Evolutionary conservation across 257 asterid genomes (phyloP).

Genomic region (Leonotis leonurus): DNA sequence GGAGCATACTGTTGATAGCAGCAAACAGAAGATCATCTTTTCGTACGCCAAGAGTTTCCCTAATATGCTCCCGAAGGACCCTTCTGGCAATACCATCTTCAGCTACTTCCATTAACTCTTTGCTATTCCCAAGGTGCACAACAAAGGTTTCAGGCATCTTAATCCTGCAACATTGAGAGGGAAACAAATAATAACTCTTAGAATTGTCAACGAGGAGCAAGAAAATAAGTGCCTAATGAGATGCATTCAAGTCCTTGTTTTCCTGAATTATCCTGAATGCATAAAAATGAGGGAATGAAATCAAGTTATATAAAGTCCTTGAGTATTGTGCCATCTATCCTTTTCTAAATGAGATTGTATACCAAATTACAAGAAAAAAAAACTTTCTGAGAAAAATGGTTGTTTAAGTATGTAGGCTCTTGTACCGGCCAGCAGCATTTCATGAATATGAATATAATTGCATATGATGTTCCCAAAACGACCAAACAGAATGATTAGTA

Average conservation of each 20-base stretch:
- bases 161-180: constrained; percentile 49
- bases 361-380: too few species aligned
- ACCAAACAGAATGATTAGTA: not conserved
- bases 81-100: constrained; percentile 72
- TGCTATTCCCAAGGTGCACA: constrained; percentile 98
- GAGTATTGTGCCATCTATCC: too few species aligned
- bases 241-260: not conserved
- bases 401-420: too few species aligned
- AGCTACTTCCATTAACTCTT: constrained; percentile 83
- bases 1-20: constrained; percentile 74
- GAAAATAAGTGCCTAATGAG: constrained; percentile 2
- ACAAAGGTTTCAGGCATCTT: constrained; percentile 92
- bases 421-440: too few species aligned
- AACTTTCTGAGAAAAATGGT: too few species aligned
- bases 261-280: too few species aligned
- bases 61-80: constrained; percentile 77
- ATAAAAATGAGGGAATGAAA: too few species aligned
- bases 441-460: too few species aligned
- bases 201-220: constrained; percentile 6
- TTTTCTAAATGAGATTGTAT: too few species aligned
- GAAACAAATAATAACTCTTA: constrained; percentile 2
- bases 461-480: not conserved
- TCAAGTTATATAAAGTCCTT: too few species aligned
- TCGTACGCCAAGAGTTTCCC: constrained; percentile 84
- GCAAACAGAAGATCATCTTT: constrained; percentile 80